Base-by-base conservation (phyloP, 495 filamentous ascomycete genomes). In the Cercophora samala region DNA sequence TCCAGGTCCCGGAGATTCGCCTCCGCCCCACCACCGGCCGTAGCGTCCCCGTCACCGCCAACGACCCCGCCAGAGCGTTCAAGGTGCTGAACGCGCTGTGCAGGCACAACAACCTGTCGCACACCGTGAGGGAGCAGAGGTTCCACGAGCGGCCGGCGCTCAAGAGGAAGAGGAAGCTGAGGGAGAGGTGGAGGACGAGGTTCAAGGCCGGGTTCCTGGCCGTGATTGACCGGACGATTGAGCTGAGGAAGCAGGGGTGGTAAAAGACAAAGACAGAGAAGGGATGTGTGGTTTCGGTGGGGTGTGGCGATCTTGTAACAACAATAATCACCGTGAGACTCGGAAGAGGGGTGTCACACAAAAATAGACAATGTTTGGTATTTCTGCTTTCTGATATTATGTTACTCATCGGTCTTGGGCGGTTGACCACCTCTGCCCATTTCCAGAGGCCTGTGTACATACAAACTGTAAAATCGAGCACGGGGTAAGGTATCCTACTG, bases 241-340 rank as follows among this genome's bases (percentile, higher is more conserved):
- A 87, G 74, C 82, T 94, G 80, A 88, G 82, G 72, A 81, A 76
- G 69, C 88, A 92, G 76, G 91, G 91, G 15, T 91, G 92, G 91
- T 94, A 80, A 37, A 65, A 5, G 21, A 51, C 15, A 18, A 37
- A 29, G 19, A 24, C 37, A 51, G 32, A 62, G 32, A 26, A 15
- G 26, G 23, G 24, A 59, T 18, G 59, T 6, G 63, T 46, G 2
- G 37, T n/a, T n/a, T n/a, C n/a, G 37, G 37, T 3, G 9, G 37
- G 37, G 37, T 46, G 37, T 46, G 13, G n/a, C n/a, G 9, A 46
- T 46, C 37, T 46, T 46, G 37, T 46, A 46, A 46, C 37, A 37
- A 19, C 24, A 26, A 60, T 60, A 25, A n/a, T n/a, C 24, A 29
- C 24, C n/a, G n/a, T n/a, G n/a, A n/a, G n/a, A n/a, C n/a, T n/a